phyloP scores from a whole-genome alignment of 129 eudicot species.

The Calendula officinalis region DNA sequence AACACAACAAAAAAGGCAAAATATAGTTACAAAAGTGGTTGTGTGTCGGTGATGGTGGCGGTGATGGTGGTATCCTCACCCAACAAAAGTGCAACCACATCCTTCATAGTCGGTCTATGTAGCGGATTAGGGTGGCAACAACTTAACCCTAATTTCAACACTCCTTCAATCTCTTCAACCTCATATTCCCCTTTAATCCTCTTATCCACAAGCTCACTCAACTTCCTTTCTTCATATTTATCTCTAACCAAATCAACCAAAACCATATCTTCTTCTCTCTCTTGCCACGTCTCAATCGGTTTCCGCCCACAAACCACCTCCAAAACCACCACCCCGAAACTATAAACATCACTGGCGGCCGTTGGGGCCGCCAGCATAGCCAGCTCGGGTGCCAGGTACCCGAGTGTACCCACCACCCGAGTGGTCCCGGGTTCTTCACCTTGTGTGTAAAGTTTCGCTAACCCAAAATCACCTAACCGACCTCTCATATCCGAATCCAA shows the following conservation, averaged over 20 bases:
- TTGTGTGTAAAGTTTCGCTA: conserved; percentile 73
- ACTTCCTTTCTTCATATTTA: conserved; percentile 47
- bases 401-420: conserved; percentile 77
- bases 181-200: conserved; percentile 69
- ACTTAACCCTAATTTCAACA: conserved; percentile 67
- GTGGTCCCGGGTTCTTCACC: conserved; percentile 73
- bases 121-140: conserved; percentile 84
- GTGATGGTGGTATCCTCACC: conserved; percentile 43
- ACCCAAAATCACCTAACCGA: conserved; percentile 80
- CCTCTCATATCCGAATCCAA: conserved; percentile 67
- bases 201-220: conserved; percentile 55
- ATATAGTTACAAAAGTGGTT: conserved; percentile 19
- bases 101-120: conserved; percentile 63
- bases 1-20: conserved; percentile 13
- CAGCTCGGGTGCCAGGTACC: conserved; percentile 80
- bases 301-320: conserved; percentile 82
- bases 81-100: conserved; percentile 54
- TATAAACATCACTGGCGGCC: conserved; percentile 66
- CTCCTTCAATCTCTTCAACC: conserved; percentile 61
- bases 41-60: neutral
- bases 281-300: conserved; percentile 55
- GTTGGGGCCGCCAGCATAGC: conserved; percentile 65
- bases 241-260: conserved; percentile 74
- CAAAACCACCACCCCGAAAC: conserved; percentile 77
- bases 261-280: conserved; percentile 55